Conservation (phyloP, 257 asterid species). For the Scutellaria baicalensis region DNA sequence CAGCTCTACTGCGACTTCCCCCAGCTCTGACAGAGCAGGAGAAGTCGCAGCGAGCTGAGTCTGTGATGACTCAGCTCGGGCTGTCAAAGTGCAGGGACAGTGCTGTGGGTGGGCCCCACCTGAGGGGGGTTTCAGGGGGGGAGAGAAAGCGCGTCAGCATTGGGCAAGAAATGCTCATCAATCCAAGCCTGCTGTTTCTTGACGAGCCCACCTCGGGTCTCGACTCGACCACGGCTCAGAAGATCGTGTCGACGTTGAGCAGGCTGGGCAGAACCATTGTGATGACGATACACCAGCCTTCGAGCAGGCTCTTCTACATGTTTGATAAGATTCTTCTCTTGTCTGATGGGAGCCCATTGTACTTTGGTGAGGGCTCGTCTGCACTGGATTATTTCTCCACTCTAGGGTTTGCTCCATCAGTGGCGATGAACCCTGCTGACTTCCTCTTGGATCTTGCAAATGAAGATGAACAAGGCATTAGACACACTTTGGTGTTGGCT, state of each 20-base stretch:
- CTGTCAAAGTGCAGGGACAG: constrained; percentile 40
- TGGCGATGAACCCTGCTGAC: constrained; percentile 76
- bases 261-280: constrained; percentile 54
- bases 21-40: constrained; percentile 25
- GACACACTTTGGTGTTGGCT: constrained; percentile 29
- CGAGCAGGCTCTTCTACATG: constrained; percentile 61
- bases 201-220: constrained; percentile 86
- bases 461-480: constrained; percentile 35
- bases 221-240: constrained; percentile 71
- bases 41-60: constrained; percentile 41
- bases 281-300: constrained; percentile 85
- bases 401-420: constrained; percentile 38
- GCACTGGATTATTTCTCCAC: constrained; percentile 48
- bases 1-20: constrained; percentile 67
- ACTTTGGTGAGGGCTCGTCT: constrained; percentile 41
- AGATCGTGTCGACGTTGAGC: constrained; percentile 51
- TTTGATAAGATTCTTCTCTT: constrained; percentile 62
- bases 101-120: constrained; percentile 33
- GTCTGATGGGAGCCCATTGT: constrained; percentile 59
- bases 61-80: constrained; percentile 55
- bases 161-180: constrained; percentile 77
- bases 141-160: constrained; percentile 76
- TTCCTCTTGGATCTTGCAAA: constrained; percentile 79
- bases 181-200: constrained; percentile 62
- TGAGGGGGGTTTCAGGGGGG: constrained; percentile 72